Evolutionary conservation across 2,329 filamentous ascomycete species (phyloP).

Genomic region (Xylaria sp.): DNA sequence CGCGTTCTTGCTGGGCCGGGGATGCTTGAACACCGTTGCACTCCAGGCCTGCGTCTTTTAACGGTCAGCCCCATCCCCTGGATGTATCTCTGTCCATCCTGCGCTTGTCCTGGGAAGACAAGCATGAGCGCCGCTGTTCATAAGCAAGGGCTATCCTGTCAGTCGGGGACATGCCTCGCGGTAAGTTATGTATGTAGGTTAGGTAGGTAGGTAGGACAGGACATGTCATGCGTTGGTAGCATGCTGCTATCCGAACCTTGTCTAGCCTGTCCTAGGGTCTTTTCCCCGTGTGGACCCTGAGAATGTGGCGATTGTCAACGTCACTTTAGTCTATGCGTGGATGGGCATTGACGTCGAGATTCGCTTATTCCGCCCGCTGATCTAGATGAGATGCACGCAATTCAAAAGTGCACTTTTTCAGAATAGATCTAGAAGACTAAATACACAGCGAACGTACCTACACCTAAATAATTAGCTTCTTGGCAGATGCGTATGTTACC

Average conservation of each 20-base stretch:
- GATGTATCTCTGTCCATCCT: conserved; percentile 26
- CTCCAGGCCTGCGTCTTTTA: conserved; percentile 23
- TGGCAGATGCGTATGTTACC: not conserved
- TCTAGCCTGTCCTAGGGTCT: not conserved
- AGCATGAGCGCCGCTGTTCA: not conserved
- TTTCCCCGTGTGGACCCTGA: conserved; percentile 21
- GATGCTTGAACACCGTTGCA: conserved; percentile 17
- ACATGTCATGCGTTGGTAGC: conserved; percentile 26
- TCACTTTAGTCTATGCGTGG: conserved; percentile 2
- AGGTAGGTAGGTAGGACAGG: not conserved
- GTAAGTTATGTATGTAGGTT: not conserved
- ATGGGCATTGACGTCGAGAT: not conserved
- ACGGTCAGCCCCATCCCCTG: conserved; percentile 32
- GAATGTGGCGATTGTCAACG: conserved; percentile 24
- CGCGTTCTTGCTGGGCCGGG: conserved; percentile 27
- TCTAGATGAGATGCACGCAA: conserved; percentile 7
- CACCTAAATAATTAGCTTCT: conserved; percentile 11
- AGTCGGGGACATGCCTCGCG: conserved; percentile 13
- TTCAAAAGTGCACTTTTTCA: not conserved
- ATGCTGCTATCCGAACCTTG: not conserved
- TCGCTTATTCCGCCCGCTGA: not conserved
- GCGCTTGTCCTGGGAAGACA: conserved; percentile 1
- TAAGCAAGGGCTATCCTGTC: conserved; percentile 16
- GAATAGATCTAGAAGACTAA: not conserved
- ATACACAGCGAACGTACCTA: not conserved